Base-by-base conservation (phyloP, 306 rosid species). In the Sesbania bispinosa region DNA sequence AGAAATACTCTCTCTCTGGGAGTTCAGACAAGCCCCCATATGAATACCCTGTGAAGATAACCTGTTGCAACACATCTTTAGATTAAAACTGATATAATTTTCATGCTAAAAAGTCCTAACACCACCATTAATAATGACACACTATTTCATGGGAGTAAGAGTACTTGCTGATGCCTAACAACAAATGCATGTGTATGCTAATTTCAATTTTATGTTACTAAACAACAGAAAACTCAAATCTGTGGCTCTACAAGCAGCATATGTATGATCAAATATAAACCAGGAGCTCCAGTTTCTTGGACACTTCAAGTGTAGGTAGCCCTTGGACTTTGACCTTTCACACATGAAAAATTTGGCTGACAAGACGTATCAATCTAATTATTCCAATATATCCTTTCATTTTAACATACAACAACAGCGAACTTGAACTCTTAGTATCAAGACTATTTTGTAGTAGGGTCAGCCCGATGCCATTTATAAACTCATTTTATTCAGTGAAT, bases 21-120 rank as follows among this genome's bases (percentile, higher is more conserved):
- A 94, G 95, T 82, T 94, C 97, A 16, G 98, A 94, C 81, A 94
- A 81, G 46, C 96, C 97, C 43, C 97, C 98, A 67, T 94, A 94
- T 18, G 98, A 91, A 84, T 87, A 94, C 72, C 98, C 98, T 24
- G 96, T 89, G 89, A 89, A 94, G 79, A 94, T 80, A 71, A 90
- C 96, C 98, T 94, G 89, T 79, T 54, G 66, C 29, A 74, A 80
- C 67, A 86, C 53, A 79, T 57, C 47, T 66, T 38, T 45, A 30
- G 74, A 68, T 74, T 78, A 81, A 77, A 66, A 59, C 57, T 52
- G 48, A 64, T 2, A 51, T 39, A 41, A 54, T 2, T 38, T 11
- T 38, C 48, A 35, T 67, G 71, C 61, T 61, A 72, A 63, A 75
- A 21, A n/a, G n/a, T 73, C 24, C 36, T 27, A 72, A 32, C 67